Conservation (phyloP, 305 asterid species). For the Stenogyne calaminthoides region DNA sequence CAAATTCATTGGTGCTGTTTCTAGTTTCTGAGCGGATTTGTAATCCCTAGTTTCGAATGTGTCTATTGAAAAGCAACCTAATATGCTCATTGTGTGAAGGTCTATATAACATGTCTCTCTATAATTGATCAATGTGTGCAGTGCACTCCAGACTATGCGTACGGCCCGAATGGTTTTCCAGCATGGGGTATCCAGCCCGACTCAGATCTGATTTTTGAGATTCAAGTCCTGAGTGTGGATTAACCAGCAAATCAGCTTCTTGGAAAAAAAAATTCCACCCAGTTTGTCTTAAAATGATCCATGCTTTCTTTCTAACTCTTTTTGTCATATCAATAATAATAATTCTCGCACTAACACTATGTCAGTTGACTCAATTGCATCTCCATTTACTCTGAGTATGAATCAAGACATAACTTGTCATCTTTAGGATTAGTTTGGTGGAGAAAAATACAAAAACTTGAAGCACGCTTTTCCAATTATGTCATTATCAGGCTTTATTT, state of each 20-base stretch:
- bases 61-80: not conserved
- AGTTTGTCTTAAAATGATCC: not conserved
- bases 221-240: slow-evolving; percentile 65
- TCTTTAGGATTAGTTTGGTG: not conserved
- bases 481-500: not conserved
- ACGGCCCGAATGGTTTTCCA: slow-evolving; percentile 76
- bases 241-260: slow-evolving; percentile 20
- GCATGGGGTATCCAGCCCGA: slow-evolving; percentile 94
- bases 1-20: not conserved
- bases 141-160: slow-evolving; percentile 94
- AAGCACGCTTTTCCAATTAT: slow-evolving; percentile 1
- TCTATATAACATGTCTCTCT: not conserved
- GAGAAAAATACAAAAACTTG: not conserved
- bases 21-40: not conserved
- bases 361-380: not conserved
- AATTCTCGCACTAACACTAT: not conserved
- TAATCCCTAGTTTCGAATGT: not conserved
- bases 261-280: not conserved
- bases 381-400: not conserved
- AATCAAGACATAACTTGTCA: not conserved
- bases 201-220: slow-evolving; percentile 59
- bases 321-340: not conserved
- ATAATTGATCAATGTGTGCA: slow-evolving; percentile 35
- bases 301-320: not conserved
- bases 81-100: not conserved